These are phyloP conservation scores for Aspergillus indologenus DNA, from an alignment of 495 filamentous ascomycete species.

Conservation along the genomic window DNA sequence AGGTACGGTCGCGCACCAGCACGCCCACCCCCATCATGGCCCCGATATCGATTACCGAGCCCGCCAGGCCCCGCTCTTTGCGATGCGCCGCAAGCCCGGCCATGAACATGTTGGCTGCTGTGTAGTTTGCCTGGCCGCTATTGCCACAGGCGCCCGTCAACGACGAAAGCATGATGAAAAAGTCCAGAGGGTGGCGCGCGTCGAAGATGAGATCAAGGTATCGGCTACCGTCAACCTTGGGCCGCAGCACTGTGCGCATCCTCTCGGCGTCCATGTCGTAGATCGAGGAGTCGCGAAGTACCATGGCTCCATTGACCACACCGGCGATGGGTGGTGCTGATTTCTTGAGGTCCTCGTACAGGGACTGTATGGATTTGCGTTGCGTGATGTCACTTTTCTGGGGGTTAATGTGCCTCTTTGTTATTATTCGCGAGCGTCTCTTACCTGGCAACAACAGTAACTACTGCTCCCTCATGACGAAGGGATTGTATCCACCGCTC, in stretches of 20 bases:
- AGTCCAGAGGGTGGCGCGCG: slow-evolving; percentile 6
- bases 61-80: background rate
- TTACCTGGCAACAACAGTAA: background rate
- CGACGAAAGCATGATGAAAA: slow-evolving; percentile 10
- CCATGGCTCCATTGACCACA: slow-evolving; percentile 54
- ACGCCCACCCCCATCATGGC: slow-evolving; percentile 44
- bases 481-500: background rate
- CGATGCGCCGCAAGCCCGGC: background rate
- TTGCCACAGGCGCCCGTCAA: background rate
- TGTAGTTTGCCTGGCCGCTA: slow-evolving; percentile 19
- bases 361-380: background rate
- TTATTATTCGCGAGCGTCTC: no score
- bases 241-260: slow-evolving; percentile 38
- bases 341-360: slow-evolving; percentile 21
- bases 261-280: slow-evolving; percentile 40
- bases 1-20: slow-evolving; percentile 29
- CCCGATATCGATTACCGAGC: slow-evolving; percentile 46
- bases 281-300: slow-evolving; percentile 49
- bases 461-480: no score
- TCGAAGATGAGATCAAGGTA: slow-evolving; percentile 7
- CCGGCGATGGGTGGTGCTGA: slow-evolving; percentile 43
- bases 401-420: no score
- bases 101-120: slow-evolving; percentile 29
- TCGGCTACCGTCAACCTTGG: slow-evolving; percentile 40
- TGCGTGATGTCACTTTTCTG: slow-evolving; percentile 1